Evolutionary conservation across 108 stramenopile genomes (phyloP), one percentile per base, ranked within the genome.

Genomic region (Pseudonitzschia pungens): DNA sequence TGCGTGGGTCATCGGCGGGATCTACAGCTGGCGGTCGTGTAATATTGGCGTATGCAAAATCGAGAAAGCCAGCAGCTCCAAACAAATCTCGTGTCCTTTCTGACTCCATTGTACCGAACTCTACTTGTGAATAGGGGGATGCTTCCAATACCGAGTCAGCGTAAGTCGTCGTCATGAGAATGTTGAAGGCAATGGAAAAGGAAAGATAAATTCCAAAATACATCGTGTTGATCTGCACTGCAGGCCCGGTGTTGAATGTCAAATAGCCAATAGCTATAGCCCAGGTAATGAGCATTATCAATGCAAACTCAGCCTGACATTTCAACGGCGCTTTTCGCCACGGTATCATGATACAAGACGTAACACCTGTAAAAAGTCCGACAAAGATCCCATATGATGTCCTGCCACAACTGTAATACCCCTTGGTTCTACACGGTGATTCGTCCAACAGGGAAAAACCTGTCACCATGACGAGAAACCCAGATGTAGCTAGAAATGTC

Each of bases 141-240:
- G 57, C 11, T 22, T 58, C 57, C 57, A 58, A 27, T 26, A 58
- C 26, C 57, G 57, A 58, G 27, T 58, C 57, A 16, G 57, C 57
- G 24, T 58, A 58, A 58, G 16, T 22, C 24, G 57, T 31, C 27
- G 57, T 58, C 4, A 15, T 58, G 29, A 58, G 14, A 16, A 58
- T 58, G 0, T 58, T 58, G 26, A 58, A 26, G 6, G 57, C 26
- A 21, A 58, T 5, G 57, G 28, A 58, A 31, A 58, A 58, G 31
- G 57, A 58, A 31, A 58, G 4, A 27, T 26, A 58, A 5, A 58
- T 26, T 8, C 57, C 57, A 16, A 58, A 27, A 58, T 58, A 58
- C 57, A 58, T 58, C 6, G 57, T 58, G 0, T 58, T 58, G 57
- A 58, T 31, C 7, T 58, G 15, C 40, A 65, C 64, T 20, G 41